Conservation (phyloP, 73 alveolate genomes). For the Effrenium voratum region DNA sequence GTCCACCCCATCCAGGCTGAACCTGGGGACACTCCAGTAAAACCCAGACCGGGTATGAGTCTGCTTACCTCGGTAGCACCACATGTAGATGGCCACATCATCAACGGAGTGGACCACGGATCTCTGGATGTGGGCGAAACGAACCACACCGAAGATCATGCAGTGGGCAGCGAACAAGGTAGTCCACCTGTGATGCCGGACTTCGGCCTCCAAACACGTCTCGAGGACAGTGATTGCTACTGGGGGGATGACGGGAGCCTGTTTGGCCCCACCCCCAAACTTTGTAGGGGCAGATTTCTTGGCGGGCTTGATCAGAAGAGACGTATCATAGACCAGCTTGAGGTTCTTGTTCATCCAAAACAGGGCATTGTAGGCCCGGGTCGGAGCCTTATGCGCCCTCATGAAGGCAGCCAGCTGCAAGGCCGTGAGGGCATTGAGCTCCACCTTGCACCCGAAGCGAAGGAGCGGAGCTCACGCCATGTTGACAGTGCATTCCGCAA, state of each 20-base stretch:
- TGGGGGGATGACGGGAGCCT: not conserved
- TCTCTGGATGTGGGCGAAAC: not conserved
- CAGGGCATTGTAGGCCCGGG: not conserved
- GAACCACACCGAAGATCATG: not conserved
- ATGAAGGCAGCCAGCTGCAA: not conserved
- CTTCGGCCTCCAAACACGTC: not conserved
- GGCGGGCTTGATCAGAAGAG: not conserved
- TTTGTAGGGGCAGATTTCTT: not conserved
- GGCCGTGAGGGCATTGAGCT: not conserved
- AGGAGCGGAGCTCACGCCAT: not conserved
- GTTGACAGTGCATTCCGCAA: not conserved
- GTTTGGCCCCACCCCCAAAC: not conserved
- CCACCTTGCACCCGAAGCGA: not conserved
- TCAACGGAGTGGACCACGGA: not conserved
- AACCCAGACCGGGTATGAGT: not conserved
- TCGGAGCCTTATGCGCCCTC: not conserved
- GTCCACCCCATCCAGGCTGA: not conserved
- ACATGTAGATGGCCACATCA: not conserved
- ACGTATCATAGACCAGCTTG: not conserved
- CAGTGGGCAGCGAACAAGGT: not conserved
- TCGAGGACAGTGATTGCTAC: not conserved
- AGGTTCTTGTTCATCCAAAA: conserved; percentile 1
- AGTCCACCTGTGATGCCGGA: not conserved
- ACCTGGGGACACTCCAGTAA: not conserved
- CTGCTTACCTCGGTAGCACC: not conserved